Evolutionary conservation across 768 basidiomycete species (phyloP), one percentile per base, ranked within the genome.

Genomic region (Polyporus arcularius): DNA sequence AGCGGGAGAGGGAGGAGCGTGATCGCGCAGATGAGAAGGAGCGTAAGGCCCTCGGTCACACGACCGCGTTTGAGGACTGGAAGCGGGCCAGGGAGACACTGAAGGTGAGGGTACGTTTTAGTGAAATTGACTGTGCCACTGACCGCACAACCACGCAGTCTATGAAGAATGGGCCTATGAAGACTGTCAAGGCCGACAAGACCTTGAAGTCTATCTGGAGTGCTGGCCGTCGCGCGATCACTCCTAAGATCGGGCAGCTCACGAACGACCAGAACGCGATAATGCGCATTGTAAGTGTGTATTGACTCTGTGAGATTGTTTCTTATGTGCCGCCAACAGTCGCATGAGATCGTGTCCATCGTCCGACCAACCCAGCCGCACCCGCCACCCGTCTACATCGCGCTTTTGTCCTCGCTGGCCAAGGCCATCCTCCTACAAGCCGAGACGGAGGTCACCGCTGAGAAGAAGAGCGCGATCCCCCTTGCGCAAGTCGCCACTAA

Each of bases 401-500:
- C 93, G 52, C 80, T 89, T 21, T 83, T 96, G 47, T 95, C 92
- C 21, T 89, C 94, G n/a, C 83, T 98, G 42, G 80, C 93, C 49
- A 98, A 98, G 71, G 79, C 86, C 16, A 87, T 98, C 61, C 81
- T 98, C 46, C 80, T 91, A 38, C 96, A 98, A 76, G 95, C 95
- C 16, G 95, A 97, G 76, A 90, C 88, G 0, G 96, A 98, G 73
- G 92, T 96, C 9, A 85, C 90, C 1, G 94, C 95, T 2, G 92
- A 96, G 74, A 87, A 90, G 68, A 85, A 86, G 32, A 89, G 90
- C 26, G 95, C 94, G 0, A 79, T 82, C 40, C 96, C 96, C 0
- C 82, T 99, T 26, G 92, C 91, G 0, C 82, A 84, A 35, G 85
- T 97, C 11, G 75, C 91, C 3, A 81, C 89, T 63, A 86, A 83